These are phyloP conservation scores for Diaporthe eres DNA, from an alignment of 2,329 filamentous ascomycete species.

Conservation along the genomic window DNA sequence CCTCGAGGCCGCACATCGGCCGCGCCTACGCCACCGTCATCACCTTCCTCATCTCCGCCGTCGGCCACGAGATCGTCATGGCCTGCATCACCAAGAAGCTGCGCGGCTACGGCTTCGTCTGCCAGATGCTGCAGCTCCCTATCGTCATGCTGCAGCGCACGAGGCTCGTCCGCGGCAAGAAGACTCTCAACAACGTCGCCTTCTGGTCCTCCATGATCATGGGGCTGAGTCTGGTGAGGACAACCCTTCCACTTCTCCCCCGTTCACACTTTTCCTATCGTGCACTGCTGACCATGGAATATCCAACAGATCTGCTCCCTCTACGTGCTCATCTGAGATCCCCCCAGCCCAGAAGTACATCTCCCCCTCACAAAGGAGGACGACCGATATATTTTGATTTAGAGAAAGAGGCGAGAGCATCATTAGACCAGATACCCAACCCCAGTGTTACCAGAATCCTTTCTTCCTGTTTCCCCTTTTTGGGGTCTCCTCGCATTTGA, in stretches of 20 bases:
- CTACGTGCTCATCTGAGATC: slow-evolving; percentile 62
- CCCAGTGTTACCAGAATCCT: neutral
- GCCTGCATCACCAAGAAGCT: slow-evolving; percentile 98
- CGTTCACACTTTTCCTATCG: neutral
- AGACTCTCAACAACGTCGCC: slow-evolving; percentile 87
- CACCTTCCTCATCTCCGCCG: slow-evolving; percentile 90
- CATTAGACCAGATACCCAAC: slow-evolving; percentile 28
- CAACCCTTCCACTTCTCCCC: neutral
- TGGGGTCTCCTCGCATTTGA: neutral
- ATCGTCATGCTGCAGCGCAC: slow-evolving; percentile 94
- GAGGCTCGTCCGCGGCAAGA: slow-evolving; percentile 79
- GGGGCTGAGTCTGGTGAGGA: slow-evolving; percentile 81
- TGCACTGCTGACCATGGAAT: slow-evolving; percentile 40
- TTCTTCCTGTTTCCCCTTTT: neutral
- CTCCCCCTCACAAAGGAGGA: too few relatives aligned
- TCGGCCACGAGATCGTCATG: slow-evolving; percentile 97
- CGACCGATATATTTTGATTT: neutral
- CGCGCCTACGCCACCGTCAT: slow-evolving; percentile 84
- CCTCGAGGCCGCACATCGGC: slow-evolving; percentile 82
- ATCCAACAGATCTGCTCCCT: slow-evolving; percentile 64
- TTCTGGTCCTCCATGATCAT: slow-evolving; percentile 96
- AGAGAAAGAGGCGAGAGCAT: slow-evolving; percentile 3
- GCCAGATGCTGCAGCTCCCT: slow-evolving; percentile 97
- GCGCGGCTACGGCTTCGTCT: slow-evolving; percentile 91
- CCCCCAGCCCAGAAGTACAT: neutral